Base-by-base conservation (phyloP, 495 filamentous ascomycete species). In the Copromyces sp. region DNA sequence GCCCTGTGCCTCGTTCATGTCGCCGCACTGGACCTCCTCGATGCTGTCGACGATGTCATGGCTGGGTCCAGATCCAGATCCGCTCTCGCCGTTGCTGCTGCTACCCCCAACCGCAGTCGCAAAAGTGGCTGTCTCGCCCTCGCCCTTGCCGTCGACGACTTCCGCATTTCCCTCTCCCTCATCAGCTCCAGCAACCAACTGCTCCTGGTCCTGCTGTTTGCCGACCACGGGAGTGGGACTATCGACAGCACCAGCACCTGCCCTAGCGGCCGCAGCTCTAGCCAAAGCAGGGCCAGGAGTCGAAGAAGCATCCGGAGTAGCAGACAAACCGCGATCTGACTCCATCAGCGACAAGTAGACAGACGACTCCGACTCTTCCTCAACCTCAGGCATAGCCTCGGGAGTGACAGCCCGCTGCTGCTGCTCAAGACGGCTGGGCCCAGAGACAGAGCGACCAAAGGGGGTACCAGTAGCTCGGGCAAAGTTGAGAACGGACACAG, bases 41-140 rank as follows among this genome's bases (percentile, higher is more conserved):
- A 37, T 37, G 35, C 71, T 65, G 35, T 73, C 42, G 74, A 72
- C 75, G 17, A 12, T 45, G 40, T 40, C 8, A 40, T 11, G 39
- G 20, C 14, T 14, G 0, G 24, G 14, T 7, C 11, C 47, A 45
- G 17, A 45, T 45, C 42, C 17, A 14, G 20, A 53, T 53, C 20
- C 47, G 20, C 20, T 59, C 1, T 40, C 11, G 11, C 39, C 24
- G 24, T 1, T 4, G 20, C 47, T 32, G 45, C 4, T 53, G 4
- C 9, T 53, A 24, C 4, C 45, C 0, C 1, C 4, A 0, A 2
- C 7, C 1, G 2, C 24, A 24, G 47, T 7, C 5, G 35, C 35
- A 37, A 37, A 37, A 59, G 47, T 59, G 20, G 24, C 12, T 7
- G 47, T 4, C 12, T 29, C 24, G 9, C 11, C 12, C 35, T 37